Evolutionary conservation across 305 asterid genomes (phyloP), one percentile per base, ranked within the genome.

Genomic region (Fraxinus baroniana): DNA sequence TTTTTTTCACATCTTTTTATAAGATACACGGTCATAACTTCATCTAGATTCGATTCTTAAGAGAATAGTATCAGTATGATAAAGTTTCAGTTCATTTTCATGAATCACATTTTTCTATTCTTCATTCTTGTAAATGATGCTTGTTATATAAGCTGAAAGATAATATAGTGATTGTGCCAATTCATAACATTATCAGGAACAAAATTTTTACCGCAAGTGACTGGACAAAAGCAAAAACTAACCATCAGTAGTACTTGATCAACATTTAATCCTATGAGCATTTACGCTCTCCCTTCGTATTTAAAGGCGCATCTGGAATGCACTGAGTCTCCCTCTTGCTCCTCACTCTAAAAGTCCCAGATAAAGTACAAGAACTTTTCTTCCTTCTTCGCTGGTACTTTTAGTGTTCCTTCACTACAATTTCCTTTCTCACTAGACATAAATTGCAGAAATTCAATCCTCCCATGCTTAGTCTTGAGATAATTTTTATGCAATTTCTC

Each of bases 281-380:
- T 75, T 74, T 44, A 74, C 22, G 46, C 35, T 79, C 4, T 33
- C 64, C 78, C 24, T 18, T 33, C 0, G 55, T n/a, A 33, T 77
- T 84, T 55, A 73, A 73, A 71, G 84, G 85, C 5, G 87, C 88
- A 77, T 79, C 83, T 71, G 88, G 91, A 81, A 89, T 85, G 81
- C 86, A 84, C 75, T 86, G 86, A 26, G 89, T 87, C 86, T 87
- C 91, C 84, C 80, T 92, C 86, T 85, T 89, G 88, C 94, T 92
- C 89, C 81, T 92, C 83, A 88, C 78, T 86, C 94, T 2, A 88
- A 90, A 78, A 86, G 86, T 79, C 91, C 94, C 79, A 88, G 87
- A 81, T 88, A 78, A 17, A 91, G 76, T 86, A 92, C 64, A 92
- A 79, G 26, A 57, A 57, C 76, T 85, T 60, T 7, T 89, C 89